These are phyloP conservation scores for Pseudogymnoascus sp. DNA, from an alignment of 2,329 filamentous ascomycete genomes.

Conservation along the genomic window DNA sequence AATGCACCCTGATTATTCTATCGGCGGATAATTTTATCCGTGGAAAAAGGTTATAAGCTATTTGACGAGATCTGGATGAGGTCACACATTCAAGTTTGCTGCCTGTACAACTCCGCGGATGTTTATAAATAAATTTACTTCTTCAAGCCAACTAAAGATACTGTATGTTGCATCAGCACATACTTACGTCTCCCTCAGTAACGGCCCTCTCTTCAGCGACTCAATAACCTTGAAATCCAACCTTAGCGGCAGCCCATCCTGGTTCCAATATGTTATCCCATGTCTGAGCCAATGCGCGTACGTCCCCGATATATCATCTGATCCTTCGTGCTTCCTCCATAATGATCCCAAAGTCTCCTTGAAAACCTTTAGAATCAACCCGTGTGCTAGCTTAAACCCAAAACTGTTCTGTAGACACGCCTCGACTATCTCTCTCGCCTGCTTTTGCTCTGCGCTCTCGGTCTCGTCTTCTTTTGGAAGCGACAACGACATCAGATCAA, in stretches of 20 bases:
- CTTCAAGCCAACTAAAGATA: background rate
- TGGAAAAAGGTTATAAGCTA: background rate
- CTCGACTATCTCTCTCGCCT: slow-evolving; percentile 44
- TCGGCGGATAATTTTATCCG: background rate
- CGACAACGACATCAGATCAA: slow-evolving; percentile 39
- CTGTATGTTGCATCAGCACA: background rate
- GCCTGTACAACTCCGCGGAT: background rate
- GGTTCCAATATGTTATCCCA: slow-evolving; percentile 40
- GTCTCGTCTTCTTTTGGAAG: slow-evolving; percentile 32
- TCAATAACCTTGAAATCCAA: slow-evolving; percentile 29
- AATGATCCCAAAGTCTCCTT: slow-evolving; percentile 44
- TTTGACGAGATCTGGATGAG: background rate
- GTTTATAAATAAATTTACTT: background rate
- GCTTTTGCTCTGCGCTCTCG: slow-evolving; percentile 38
- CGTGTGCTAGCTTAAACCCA: slow-evolving; percentile 48
- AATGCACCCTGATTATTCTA: background rate
- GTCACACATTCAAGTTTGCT: background rate
- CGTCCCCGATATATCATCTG: slow-evolving; percentile 41
- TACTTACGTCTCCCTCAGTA: slow-evolving; percentile 22
- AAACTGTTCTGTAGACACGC: slow-evolving; percentile 41
- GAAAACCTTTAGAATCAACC: slow-evolving; percentile 41
- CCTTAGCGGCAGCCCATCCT: slow-evolving; percentile 32
- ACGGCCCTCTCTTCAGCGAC: slow-evolving; percentile 34
- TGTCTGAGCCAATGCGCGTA: slow-evolving; percentile 48
- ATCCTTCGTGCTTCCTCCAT: slow-evolving; percentile 42